phyloP scores from a whole-genome alignment of 169 alveolate species.

The Cryptosporidium sp. region DNA sequence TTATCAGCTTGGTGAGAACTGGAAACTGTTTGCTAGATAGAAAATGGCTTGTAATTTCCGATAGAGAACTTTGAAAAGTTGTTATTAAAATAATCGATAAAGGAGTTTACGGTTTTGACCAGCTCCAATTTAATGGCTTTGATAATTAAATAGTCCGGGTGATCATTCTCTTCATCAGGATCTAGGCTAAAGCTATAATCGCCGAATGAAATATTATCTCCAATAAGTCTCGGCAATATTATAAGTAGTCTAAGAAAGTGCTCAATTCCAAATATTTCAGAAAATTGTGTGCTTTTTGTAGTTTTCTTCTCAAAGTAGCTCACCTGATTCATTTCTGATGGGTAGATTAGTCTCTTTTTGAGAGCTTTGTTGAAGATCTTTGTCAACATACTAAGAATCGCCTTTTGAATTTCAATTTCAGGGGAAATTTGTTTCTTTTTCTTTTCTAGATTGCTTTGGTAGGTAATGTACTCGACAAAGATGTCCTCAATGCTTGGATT shows the following conservation, averaged over 20 bases:
- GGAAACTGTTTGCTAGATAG: background rate
- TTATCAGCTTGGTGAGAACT: background rate
- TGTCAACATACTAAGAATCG: background rate
- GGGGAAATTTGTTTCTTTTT: background rate
- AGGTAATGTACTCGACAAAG: background rate
- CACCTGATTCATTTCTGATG: conserved; percentile 22
- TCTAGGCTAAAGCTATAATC: background rate
- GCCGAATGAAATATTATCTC: conserved; percentile 20
- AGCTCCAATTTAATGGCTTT: background rate
- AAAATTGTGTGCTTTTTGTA: background rate
- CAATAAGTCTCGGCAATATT: conserved; percentile 10
- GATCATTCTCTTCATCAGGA: background rate
- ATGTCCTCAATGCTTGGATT: conserved; percentile 16
- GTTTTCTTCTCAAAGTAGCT: conserved; percentile 8
- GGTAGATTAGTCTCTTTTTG: conserved; percentile 28
- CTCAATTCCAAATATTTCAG: conserved; percentile 45
- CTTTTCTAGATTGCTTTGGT: background rate
- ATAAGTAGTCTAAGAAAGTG: conserved; percentile 43
- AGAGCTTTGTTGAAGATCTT: conserved; percentile 27
- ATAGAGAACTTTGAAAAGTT: conserved; percentile 18
- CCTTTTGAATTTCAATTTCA: background rate
- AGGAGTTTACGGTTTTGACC: conserved; percentile 4
- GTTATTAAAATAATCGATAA: conserved; percentile 17
- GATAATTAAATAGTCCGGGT: conserved; percentile 1
- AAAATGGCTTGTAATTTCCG: background rate